Evolutionary conservation across 2,329 filamentous ascomycete species (phyloP).

Genomic region (Xylaria digitata): DNA sequence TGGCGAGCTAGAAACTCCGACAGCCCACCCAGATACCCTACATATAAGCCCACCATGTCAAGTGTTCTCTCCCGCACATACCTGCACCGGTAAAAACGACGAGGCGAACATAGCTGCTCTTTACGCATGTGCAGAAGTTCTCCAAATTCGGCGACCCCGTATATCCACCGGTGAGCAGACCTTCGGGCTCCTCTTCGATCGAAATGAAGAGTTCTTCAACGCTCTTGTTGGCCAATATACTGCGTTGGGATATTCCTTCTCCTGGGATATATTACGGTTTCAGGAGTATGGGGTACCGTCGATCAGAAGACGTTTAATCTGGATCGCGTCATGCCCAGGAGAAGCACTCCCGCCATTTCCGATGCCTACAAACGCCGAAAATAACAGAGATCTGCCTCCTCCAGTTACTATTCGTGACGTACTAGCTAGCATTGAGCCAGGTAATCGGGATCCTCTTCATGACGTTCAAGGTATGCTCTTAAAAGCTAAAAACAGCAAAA

Average conservation of each 20-base stretch:
- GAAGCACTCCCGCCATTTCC: conserved; percentile 76
- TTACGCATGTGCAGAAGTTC: conserved; percentile 61
- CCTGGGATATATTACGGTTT: conserved; percentile 70
- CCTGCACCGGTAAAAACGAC: conserved; percentile 65
- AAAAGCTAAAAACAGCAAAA: conserved; percentile 36
- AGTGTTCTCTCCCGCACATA: conserved; percentile 77
- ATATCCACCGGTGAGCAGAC: conserved; percentile 83
- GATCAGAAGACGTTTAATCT: conserved; percentile 61
- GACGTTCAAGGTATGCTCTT: conserved; percentile 43
- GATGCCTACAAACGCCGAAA: conserved; percentile 64
- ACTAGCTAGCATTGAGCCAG: conserved; percentile 48
- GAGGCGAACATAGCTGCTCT: conserved; percentile 72
- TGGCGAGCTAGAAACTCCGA: conserved; percentile 38
- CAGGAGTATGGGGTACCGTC: conserved; percentile 63
- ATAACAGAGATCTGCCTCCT: conserved; percentile 44
- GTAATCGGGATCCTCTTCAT: conserved; percentile 50
- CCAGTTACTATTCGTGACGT: conserved; percentile 58
- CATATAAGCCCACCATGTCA: conserved; percentile 83
- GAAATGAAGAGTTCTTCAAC: conserved; percentile 65
- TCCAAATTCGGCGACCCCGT: conserved; percentile 69
- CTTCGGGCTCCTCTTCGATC: conserved; percentile 67
- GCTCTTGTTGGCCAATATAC: conserved; percentile 72
- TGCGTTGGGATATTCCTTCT: conserved; percentile 71
- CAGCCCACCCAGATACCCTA: conserved; percentile 69
- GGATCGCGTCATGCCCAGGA: conserved; percentile 72